Evolutionary conservation across 805 yeast genomes (phyloP).

Genomic region (Myxozyma lipomycoides): DNA sequence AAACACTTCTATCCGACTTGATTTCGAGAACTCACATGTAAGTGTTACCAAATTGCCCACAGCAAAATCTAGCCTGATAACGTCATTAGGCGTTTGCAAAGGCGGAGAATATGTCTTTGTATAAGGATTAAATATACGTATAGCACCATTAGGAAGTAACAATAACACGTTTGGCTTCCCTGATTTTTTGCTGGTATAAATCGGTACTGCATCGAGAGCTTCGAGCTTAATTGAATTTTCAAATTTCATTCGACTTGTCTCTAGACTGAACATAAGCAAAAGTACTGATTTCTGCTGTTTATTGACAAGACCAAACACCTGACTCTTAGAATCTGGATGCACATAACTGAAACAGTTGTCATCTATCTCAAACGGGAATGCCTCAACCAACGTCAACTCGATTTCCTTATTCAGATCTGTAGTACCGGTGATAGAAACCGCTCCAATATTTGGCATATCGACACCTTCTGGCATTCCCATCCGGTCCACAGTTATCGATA

Average conservation of each 20-base stretch:
- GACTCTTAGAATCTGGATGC: constrained; percentile 43
- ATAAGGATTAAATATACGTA: constrained; percentile 55
- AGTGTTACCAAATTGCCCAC: constrained; percentile 2
- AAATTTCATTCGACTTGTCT: constrained; percentile 34
- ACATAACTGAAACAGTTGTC: constrained; percentile 4
- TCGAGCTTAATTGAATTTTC: constrained; percentile 36
- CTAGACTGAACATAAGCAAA: constrained; percentile 45
- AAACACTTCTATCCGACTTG: constrained; percentile 10
- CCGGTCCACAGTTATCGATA: constrained; percentile 30
- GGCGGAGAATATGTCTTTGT: constrained; percentile 45
- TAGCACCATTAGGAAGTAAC: constrained; percentile 10
- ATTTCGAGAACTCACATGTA: background rate
- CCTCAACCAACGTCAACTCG: constrained; percentile 24
- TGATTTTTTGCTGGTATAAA: constrained; percentile 31
- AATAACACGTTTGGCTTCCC: constrained; percentile 14
- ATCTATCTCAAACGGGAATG: constrained; percentile 8
- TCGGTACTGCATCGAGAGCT: constrained; percentile 42
- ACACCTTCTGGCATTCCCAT: no score
- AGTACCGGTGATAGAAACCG: no score
- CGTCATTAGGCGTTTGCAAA: background rate
- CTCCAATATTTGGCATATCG: no score
- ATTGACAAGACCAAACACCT: constrained; percentile 58
- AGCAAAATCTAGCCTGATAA: constrained; percentile 1
- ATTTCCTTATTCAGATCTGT: constrained; percentile 32
- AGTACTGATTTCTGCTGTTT: constrained; percentile 42